phyloP scores from a whole-genome alignment of 257 asterid species.

The Catharanthus roseus region DNA sequence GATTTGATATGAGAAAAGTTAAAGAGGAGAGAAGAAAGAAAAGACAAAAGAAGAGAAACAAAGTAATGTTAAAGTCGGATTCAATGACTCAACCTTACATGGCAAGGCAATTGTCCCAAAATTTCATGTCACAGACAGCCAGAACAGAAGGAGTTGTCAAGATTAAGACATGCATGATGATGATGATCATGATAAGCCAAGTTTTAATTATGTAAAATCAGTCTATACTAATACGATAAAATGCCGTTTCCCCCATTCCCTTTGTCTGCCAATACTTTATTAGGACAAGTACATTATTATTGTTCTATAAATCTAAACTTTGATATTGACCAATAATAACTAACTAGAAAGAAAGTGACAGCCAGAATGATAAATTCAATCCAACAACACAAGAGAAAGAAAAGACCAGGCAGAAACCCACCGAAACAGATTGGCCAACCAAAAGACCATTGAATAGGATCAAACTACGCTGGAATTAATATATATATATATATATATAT shows the following conservation, averaged over 20 bases:
- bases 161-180: no score
- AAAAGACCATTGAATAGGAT: no score
- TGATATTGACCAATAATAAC: not conserved
- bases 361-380: no score
- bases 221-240: constrained; percentile 11
- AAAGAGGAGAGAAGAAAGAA: constrained; percentile 9
- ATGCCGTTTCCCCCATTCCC: constrained; percentile 4
- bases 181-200: no score
- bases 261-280: constrained; percentile 10
- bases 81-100: constrained; percentile 56
- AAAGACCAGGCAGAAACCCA: no score
- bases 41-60: constrained; percentile 8
- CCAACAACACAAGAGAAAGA: no score
- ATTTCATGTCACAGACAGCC: constrained; percentile 8
- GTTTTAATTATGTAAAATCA: no score
- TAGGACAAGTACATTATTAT: not conserved
- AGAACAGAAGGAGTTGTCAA: no score
- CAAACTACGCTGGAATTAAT: no score
- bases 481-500: no score
- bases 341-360: not conserved
- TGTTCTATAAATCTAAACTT: not conserved
- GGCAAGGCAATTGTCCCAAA: constrained; percentile 22
- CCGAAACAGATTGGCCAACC: no score
- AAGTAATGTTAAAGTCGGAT: constrained; percentile 27
- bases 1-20: constrained; percentile 17